A percentile compares a stretch with the other conserved stretches of the same genome.
Conservation (phyloP, 2,329 filamentous ascomycete genomes). For the Pseudocercospora vitis region DNA sequence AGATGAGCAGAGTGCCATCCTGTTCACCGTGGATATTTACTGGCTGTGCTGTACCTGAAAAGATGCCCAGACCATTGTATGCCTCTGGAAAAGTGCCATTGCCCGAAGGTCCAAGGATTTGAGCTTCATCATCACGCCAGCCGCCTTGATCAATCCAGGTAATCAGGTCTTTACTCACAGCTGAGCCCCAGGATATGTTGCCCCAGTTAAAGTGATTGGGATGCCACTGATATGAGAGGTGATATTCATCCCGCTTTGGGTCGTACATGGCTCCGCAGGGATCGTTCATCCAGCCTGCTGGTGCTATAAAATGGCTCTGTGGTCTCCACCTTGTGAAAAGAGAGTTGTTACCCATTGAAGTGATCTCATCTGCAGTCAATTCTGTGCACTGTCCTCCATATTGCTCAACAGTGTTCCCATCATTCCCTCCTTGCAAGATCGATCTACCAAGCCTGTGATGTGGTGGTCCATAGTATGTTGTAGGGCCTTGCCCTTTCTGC, state of each 20-base stretch:
- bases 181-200: slow-evolving; percentile 54
- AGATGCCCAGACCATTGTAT: slow-evolving; percentile 55
- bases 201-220: slow-evolving; percentile 51
- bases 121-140: slow-evolving; percentile 48
- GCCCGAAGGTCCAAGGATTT: slow-evolving; percentile 44
- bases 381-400: slow-evolving; percentile 22
- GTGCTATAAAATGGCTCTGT: slow-evolving; percentile 48
- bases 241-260: slow-evolving; percentile 49
- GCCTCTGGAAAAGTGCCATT: slow-evolving; percentile 32
- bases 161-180: slow-evolving; percentile 52
- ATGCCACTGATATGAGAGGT: slow-evolving; percentile 56
- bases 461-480: slow-evolving; percentile 1
- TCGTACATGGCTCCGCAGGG: slow-evolving; percentile 55
- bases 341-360: slow-evolving; percentile 47
- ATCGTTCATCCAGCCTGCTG: slow-evolving; percentile 53
- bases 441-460: background rate
- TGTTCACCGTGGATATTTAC: slow-evolving; percentile 50
- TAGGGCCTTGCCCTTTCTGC: background rate
- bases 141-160: slow-evolving; percentile 45
- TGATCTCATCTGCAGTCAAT: slow-evolving; percentile 36
- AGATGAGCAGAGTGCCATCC: slow-evolving; percentile 48
- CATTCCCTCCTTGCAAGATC: background rate
- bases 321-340: slow-evolving; percentile 52
- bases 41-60: slow-evolving; percentile 53
- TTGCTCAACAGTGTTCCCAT: no score